Evolutionary conservation across 176 grass and related monocot species (phyloP).

Genomic region (Zea mays): Zm-B73-REFERENCE-NAM-5.0 NC_050099.1:221511501-221512000

Average conservation of each 20-base stretch:
- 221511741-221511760: slow-evolving; percentile 81
- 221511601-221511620: slow-evolving; percentile 76
- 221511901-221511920: slow-evolving; percentile 91
- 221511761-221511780: slow-evolving; percentile 95
- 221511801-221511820: slow-evolving; percentile 13
- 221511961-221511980: slow-evolving; percentile 84
- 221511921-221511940: slow-evolving; percentile 83
- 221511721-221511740: slow-evolving; percentile 39
- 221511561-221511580: slow-evolving; percentile 83
- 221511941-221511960: slow-evolving; percentile 88
- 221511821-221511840: slow-evolving; percentile 19
- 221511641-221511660: slow-evolving; percentile 35
- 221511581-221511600: slow-evolving; percentile 89
- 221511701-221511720: slow-evolving; percentile 30
- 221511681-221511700: slow-evolving; percentile 40
- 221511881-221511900: slow-evolving; percentile 80
- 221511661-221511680: slow-evolving; percentile 38
- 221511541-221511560: slow-evolving; percentile 95
- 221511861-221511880: slow-evolving; percentile 73
- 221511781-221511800: neutral
- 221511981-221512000: slow-evolving; percentile 85
- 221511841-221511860: slow-evolving; percentile 1
- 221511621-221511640: slow-evolving; percentile 48
- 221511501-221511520: slow-evolving; percentile 38
- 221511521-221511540: slow-evolving; percentile 67